A percentile compares a stretch with the other conserved stretches of the same genome.
These are phyloP conservation scores for Chaetoceros muelleri DNA, from an alignment of 108 stramenopile genomes.

Conservation along the genomic window DNA sequence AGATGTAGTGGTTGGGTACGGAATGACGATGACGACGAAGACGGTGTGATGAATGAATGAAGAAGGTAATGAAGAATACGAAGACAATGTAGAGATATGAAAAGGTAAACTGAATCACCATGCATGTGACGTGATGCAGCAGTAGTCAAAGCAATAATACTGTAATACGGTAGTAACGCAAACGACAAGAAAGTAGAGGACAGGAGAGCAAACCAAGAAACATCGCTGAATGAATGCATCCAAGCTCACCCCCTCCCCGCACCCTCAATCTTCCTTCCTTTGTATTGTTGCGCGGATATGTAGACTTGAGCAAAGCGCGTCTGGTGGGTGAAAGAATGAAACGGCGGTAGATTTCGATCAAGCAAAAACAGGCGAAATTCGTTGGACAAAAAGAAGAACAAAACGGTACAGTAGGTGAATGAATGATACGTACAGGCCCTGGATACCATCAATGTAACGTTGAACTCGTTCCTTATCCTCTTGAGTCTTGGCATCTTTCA, in stretches of 20 bases:
- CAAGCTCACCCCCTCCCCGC: too few species aligned
- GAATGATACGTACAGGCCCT: conserved; percentile 68
- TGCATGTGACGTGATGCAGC: background rate
- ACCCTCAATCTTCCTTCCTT: too few species aligned
- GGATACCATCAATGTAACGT: conserved; percentile 52
- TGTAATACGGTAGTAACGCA: too few species aligned
- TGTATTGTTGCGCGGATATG: background rate
- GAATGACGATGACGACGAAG: background rate
- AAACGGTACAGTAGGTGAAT: conserved; percentile 11
- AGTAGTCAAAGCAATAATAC: too few species aligned
- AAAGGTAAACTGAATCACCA: background rate
- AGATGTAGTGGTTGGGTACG: conserved; percentile 1
- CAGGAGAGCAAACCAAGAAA: too few species aligned
- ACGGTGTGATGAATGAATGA: background rate
- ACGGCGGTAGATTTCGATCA: too few species aligned
- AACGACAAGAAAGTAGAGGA: too few species aligned
- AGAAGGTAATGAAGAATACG: conserved; percentile 2
- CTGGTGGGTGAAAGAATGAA: too few species aligned
- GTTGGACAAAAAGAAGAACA: too few species aligned
- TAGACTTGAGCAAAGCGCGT: too few species aligned
- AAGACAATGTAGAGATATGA: conserved; percentile 12
- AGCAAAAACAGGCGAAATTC: too few species aligned
- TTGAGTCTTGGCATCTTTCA: conserved; percentile 52
- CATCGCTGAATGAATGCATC: too few species aligned
- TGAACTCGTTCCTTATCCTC: conserved; percentile 58